phyloP scores from a whole-genome alignment of 441 rosid species.

The Erodium texanum region DNA sequence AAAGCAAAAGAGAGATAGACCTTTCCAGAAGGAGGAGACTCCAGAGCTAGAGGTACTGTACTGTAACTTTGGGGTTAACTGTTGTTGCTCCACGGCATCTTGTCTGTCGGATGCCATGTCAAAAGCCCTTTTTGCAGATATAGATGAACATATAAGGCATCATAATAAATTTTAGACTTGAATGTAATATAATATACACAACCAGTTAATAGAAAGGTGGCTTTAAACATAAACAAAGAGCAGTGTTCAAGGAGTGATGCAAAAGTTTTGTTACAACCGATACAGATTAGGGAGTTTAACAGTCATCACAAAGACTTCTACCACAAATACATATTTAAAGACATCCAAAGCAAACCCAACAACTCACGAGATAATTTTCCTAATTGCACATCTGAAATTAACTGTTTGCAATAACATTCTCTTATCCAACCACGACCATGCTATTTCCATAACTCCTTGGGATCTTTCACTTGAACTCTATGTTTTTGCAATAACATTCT shows the following conservation, averaged over 20 bases:
- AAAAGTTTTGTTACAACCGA: too few species aligned
- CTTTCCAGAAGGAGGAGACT: slow-evolving; percentile 73
- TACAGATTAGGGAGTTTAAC: background rate
- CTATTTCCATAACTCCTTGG: background rate
- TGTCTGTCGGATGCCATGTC: slow-evolving; percentile 34
- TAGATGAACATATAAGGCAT: background rate
- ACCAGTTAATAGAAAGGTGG: background rate
- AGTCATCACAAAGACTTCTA: background rate
- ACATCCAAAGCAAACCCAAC: background rate
- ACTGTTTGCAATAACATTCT: background rate
- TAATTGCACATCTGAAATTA: background rate
- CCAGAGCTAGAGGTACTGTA: slow-evolving; percentile 47
- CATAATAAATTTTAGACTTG: background rate
- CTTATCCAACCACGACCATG: background rate
- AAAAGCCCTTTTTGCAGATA: background rate
- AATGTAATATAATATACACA: background rate
- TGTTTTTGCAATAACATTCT: background rate
- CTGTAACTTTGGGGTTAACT: slow-evolving; percentile 40
- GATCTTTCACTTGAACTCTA: background rate
- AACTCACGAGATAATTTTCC: background rate
- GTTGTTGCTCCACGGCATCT: slow-evolving; percentile 20
- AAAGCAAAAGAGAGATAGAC: slow-evolving; percentile 21
- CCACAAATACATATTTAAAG: background rate
- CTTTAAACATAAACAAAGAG: background rate
- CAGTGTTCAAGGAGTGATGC: background rate